Base-by-base conservation (phyloP, 2,329 filamentous ascomycete genomes). In the Fusarium solani-melongenae region DNA sequence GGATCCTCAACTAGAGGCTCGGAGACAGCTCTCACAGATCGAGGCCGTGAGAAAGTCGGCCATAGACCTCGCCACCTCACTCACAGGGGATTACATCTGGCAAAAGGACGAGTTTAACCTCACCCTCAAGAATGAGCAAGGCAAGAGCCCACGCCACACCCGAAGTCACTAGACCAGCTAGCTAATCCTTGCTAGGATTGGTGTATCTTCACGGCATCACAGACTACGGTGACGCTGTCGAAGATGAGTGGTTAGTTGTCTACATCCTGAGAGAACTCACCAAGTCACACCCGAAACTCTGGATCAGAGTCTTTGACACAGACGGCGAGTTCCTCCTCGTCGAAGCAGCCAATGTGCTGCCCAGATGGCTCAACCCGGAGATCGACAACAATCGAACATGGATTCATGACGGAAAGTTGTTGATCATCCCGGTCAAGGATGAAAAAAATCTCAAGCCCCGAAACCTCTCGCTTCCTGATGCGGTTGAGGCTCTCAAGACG, bases 221-320 rank as follows among this genome's bases (percentile, higher is more conserved):
- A 1, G 93, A 96, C 80, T 98, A 95, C 78, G 95, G 96, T 10
- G 97, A 99, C 82, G 96, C 95, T 0, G 92, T 98, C 5, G 96
- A 98, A 79, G 96, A 99, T 77, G 97, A 99, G 84, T 99, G 96
- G 97, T 89, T 98, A 7, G 92, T 98, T 68, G 95, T 98, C 22
- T 98, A 95, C 83, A 85, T 98, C 6, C 86, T 99, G 33, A 91
- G 93, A 51, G 92, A 97, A 82, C 84, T 98, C 76, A 95, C 92
- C 76, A 93, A 88, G 75, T 87, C 88, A 39, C 93, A 93, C 77
- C 86, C 90, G 6, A 87, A 92, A 68, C 86, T 95, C 9, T 99
- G 96, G 95, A 89, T 95, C 55, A 91, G 93, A 57, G 88, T 97
- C 5, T 91, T 90, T 68, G 96, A 99, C 81, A 92, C 91, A 57